Conservation (phyloP, 495 filamentous ascomycete species). For the Glutinoglossum americanum region DNA sequence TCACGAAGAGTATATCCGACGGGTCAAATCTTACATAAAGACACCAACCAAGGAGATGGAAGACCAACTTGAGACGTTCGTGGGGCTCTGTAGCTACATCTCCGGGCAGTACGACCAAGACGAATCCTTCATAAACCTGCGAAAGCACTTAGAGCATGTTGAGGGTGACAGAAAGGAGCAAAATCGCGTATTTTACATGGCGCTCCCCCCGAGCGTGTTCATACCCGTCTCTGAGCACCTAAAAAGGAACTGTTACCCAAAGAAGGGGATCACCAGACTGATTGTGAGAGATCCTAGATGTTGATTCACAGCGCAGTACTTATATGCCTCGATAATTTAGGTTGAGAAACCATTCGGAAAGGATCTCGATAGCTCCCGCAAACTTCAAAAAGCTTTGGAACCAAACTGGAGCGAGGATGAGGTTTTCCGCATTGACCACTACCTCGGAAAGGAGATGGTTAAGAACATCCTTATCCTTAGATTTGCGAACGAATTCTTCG, state of each 20-base stretch:
- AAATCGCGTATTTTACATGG: slow-evolving; percentile 98
- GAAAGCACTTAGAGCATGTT: slow-evolving; percentile 71
- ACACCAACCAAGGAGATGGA: slow-evolving; percentile 95
- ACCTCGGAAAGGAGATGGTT: slow-evolving; percentile 99
- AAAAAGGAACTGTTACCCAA: slow-evolving; percentile 90
- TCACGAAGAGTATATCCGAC: slow-evolving; percentile 76
- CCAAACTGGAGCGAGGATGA: slow-evolving; percentile 99
- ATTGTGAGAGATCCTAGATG: slow-evolving; percentile 38
- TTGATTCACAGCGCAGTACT: not conserved
- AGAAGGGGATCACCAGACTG: slow-evolving; percentile 70
- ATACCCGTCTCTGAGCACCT: slow-evolving; percentile 91
- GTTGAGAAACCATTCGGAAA: slow-evolving; percentile 99
- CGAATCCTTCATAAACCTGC: slow-evolving; percentile 75
- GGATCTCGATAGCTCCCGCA: slow-evolving; percentile 80
- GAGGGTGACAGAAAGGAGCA: slow-evolving; percentile 67
- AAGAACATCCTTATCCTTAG: slow-evolving; percentile 98
- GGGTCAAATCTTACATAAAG: slow-evolving; percentile 97
- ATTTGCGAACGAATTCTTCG: slow-evolving; percentile 98
- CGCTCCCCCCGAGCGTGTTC: slow-evolving; percentile 92
- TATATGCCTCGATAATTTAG: slow-evolving; percentile 20
- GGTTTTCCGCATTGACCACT: slow-evolving; percentile 99
- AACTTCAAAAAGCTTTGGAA: slow-evolving; percentile 83
- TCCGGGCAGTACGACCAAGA: slow-evolving; percentile 96
- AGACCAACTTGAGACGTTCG: slow-evolving; percentile 80
- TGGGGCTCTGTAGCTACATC: slow-evolving; percentile 70